A percentile compares a stretch with the other conserved stretches of the same genome.
These are phyloP conservation scores for Imleria badia DNA, from an alignment of 768 basidiomycete species.

Conservation along the genomic window DNA sequence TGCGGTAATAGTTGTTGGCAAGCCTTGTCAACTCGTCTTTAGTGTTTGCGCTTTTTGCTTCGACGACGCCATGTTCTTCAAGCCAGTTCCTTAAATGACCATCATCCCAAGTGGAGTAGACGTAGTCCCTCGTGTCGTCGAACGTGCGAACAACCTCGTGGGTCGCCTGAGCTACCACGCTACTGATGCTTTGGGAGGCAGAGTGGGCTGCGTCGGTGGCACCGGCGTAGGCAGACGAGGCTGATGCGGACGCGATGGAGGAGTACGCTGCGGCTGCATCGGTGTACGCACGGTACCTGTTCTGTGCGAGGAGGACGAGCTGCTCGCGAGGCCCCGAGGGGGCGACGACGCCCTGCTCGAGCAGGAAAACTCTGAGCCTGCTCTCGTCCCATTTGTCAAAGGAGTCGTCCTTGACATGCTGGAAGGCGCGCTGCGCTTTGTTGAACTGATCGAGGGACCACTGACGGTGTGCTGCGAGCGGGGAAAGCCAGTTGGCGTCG, in stretches of 20 bases:
- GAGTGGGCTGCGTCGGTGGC: constrained; percentile 38
- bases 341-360: constrained; percentile 83
- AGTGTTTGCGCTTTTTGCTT: constrained; percentile 52
- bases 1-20: constrained; percentile 68
- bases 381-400: constrained; percentile 88
- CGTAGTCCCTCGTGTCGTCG: constrained; percentile 80
- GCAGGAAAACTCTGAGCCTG: constrained; percentile 74
- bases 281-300: constrained; percentile 60
- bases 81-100: constrained; percentile 69
- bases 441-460: constrained; percentile 69
- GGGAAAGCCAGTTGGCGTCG: constrained; percentile 56
- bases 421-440: constrained; percentile 61
- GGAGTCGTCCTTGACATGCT: constrained; percentile 53
- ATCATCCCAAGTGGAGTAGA: constrained; percentile 90
- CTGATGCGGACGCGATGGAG: constrained; percentile 45
- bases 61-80: constrained; percentile 69
- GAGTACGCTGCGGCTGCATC: constrained; percentile 59
- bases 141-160: constrained; percentile 48
- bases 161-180: constrained; percentile 51
- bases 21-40: constrained; percentile 66
- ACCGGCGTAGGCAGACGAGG: constrained; percentile 52
- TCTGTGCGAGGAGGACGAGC: constrained; percentile 74
- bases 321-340: constrained; percentile 80
- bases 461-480: constrained; percentile 23
- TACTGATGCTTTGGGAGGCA: constrained; percentile 41